These are phyloP conservation scores for Sambucus nigra DNA, from an alignment of 129 eudicot genomes.

Conservation along the genomic window DNA sequence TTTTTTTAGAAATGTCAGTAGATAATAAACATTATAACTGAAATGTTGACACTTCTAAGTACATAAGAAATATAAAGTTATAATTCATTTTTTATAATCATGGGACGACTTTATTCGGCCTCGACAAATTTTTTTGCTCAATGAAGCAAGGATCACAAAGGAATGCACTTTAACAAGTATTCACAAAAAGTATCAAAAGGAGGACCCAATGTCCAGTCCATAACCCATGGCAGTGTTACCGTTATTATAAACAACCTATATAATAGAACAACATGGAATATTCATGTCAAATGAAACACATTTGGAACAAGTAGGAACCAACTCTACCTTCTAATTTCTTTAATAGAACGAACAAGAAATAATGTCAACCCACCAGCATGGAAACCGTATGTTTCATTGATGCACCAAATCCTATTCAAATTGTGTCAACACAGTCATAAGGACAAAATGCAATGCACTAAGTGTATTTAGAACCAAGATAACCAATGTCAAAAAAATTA, in stretches of 20 bases:
- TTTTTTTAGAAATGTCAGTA: no score
- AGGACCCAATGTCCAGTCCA: conserved; percentile 2
- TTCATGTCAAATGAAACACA: conserved; percentile 4
- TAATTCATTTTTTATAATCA: no score
- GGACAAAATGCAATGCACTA: no score
- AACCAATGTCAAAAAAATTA: no score
- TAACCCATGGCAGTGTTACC: conserved; percentile 5
- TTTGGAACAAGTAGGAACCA: background rate
- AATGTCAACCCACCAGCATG: background rate
- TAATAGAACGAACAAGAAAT: background rate
- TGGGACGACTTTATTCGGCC: background rate
- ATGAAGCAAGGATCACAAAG: conserved; percentile 1
- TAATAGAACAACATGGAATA: conserved; percentile 1
- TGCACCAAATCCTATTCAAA: background rate
- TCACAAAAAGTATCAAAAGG: background rate
- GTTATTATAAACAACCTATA: background rate
- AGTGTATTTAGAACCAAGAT: no score
- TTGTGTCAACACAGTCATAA: no score
- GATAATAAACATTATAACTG: no score
- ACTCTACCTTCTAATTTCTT: background rate
- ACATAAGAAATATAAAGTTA: no score
- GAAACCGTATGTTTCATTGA: background rate
- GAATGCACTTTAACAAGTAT: background rate
- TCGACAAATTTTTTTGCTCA: background rate
- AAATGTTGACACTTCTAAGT: no score